phyloP scores from a whole-genome alignment of 345 rosid genomes.

The Heritiera littoralis region DNA sequence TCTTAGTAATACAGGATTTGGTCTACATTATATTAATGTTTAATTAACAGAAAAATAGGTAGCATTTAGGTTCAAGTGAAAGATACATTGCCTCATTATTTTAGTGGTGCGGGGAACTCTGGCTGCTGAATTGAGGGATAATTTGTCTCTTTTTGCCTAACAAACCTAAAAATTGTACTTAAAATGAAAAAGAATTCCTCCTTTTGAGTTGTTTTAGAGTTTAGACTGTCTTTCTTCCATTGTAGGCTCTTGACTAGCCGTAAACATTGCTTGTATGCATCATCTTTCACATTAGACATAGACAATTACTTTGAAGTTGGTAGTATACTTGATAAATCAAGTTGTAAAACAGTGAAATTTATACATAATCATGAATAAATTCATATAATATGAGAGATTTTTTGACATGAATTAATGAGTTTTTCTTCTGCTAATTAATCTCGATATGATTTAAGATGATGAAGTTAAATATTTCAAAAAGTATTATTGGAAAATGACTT shows the following conservation, averaged over 20 bases:
- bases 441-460: too few relatives aligned
- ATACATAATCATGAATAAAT: too few relatives aligned
- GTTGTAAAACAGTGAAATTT: background rate
- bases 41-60: background rate
- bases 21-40: background rate
- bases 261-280: background rate
- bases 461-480: too few relatives aligned
- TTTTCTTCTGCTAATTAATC: too few relatives aligned
- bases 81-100: background rate
- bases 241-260: background rate
- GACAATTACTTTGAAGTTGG: background rate
- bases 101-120: background rate
- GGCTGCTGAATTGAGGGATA: background rate
- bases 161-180: background rate
- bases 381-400: too few relatives aligned
- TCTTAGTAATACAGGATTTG: background rate
- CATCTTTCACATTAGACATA: background rate
- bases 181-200: too few relatives aligned
- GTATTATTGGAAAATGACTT: too few relatives aligned
- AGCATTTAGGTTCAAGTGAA: background rate
- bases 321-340: background rate
- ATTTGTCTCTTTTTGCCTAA: background rate
- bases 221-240: background rate
- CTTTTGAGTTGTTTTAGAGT: background rate
- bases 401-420: too few relatives aligned